phyloP scores from a whole-genome alignment of 257 asterid genomes.

The Scutellaria galericulata region DNA sequence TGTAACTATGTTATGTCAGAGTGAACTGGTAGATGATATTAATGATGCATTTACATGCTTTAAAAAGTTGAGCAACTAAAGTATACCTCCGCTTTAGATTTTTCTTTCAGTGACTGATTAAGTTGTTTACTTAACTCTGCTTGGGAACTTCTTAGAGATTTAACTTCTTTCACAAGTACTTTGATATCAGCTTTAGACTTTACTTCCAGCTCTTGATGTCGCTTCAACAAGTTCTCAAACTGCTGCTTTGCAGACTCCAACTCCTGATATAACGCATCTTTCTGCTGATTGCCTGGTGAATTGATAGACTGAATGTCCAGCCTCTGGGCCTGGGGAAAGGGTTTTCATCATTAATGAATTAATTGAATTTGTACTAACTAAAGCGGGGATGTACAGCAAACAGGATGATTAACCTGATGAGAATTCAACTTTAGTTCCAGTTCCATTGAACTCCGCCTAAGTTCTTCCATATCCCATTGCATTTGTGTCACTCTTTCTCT shows the following conservation, averaged over 20 bases:
- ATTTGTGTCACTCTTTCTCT: constrained; percentile 93
- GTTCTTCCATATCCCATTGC: constrained; percentile 99
- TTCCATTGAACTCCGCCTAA: constrained; percentile 77
- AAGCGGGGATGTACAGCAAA: constrained; percentile 32
- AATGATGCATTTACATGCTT: constrained; percentile 15
- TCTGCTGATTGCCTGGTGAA: constrained; percentile 47
- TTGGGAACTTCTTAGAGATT: constrained; percentile 80
- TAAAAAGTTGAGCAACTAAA: constrained; percentile 29
- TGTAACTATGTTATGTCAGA: background rate
- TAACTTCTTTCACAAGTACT: constrained; percentile 92
- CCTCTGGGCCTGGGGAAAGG: constrained; percentile 52
- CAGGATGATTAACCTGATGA: constrained; percentile 56
- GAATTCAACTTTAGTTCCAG: constrained; percentile 82
- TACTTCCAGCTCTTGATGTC: constrained; percentile 73
- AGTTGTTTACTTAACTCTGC: constrained; percentile 71
- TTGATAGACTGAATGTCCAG: constrained; percentile 40
- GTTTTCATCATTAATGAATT: constrained; percentile 26
- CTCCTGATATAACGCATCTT: constrained; percentile 56
- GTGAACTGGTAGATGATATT: constrained; percentile 9
- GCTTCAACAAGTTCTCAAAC: constrained; percentile 65
- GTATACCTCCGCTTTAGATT: constrained; percentile 70
- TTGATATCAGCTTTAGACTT: constrained; percentile 85
- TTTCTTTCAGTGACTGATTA: constrained; percentile 57
- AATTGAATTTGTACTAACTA: constrained; percentile 27
- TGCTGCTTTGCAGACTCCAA: constrained; percentile 62